Base-by-base conservation (phyloP, 345 rosid species). In the Physaria fendleri region DNA sequence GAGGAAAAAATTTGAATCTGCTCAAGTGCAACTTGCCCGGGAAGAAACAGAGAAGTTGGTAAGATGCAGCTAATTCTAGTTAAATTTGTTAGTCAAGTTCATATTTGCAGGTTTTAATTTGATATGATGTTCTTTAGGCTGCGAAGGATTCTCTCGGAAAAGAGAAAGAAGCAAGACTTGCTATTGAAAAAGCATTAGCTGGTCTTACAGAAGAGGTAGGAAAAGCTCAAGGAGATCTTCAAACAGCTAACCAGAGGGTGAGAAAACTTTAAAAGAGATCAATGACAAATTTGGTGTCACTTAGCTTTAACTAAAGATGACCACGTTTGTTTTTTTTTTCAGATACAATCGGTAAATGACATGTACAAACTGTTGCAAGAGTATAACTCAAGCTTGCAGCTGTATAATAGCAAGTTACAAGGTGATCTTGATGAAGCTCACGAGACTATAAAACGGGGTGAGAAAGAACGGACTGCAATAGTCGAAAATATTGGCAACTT, bases 351-450 rank as follows among this genome's bases (percentile, higher is more conserved):
- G 5, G 71, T 87, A 6, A 89, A 80, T 77, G 99, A 93, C 68
- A 93, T 93, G 97, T 93, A 93, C 84, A 87, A 85, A 81, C 81
- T 86, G 43, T 61, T 93, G 46, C 99, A 86, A 68, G 99, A 93
- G 71, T 93, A 89, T 71, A 93, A 93, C 65, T 78, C 94, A 51
- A 88, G 99, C 79, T 76, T 93, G 76, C 99, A 93, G 76, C 81
- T 80, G 40, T 93, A 93, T 60, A 93, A 93, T 50, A 79, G 83
- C 76, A 93, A 89, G 61, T 95, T 93, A 47, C 99, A 93, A 79
- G 77, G 79, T n/a, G 99, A 93, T 66, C 85, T 93, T 61, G 92
- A 83, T 47, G 60, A 82, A 63, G 85, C 97, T 48, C 91, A 80
- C 1, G 99, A 87, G 67, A 76, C 73, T 38, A 69, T 85, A 48